These are phyloP conservation scores for Stereocaulon alpinum DNA, from an alignment of 495 filamentous ascomycete genomes.

Conservation along the genomic window DNA sequence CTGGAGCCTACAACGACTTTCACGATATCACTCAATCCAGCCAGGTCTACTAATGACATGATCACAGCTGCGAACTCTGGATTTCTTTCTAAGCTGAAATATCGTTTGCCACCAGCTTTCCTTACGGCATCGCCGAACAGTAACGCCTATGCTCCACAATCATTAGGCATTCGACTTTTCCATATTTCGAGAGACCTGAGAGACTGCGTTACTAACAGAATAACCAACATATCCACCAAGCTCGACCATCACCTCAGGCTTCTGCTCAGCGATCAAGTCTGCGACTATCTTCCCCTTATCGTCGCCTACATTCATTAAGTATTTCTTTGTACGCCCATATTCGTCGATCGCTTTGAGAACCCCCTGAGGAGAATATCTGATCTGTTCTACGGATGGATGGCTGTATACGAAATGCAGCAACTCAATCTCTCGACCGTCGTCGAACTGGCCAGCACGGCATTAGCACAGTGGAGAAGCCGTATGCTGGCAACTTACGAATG, in stretches of 20 bases:
- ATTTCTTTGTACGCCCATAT: conserved; percentile 51
- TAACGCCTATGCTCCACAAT: conserved; percentile 38
- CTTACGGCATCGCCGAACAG: conserved; percentile 51
- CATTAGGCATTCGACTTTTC: background rate
- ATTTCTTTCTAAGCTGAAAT: conserved; percentile 55
- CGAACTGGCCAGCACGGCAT: conserved; percentile 32
- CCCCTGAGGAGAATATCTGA: conserved; percentile 51
- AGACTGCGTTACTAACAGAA: conserved; percentile 7
- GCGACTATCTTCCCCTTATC: conserved; percentile 59
- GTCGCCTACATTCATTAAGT: conserved; percentile 72
- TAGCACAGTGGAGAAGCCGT: background rate
- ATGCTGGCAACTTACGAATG: conserved; percentile 19
- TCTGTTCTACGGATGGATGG: conserved; percentile 44
- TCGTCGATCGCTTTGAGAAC: conserved; percentile 64
- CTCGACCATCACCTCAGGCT: conserved; percentile 63
- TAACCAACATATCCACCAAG: conserved; percentile 78
- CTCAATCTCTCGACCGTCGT: conserved; percentile 64
- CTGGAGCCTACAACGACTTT: conserved; percentile 55
- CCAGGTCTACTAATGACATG: conserved; percentile 48
- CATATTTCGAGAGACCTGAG: background rate
- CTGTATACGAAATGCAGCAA: conserved; percentile 58
- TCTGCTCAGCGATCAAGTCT: conserved; percentile 50
- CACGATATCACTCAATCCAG: conserved; percentile 55
- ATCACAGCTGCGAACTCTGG: conserved; percentile 57
- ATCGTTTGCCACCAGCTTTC: conserved; percentile 39